Conservation (phyloP, 2,329 filamentous ascomycete species). For the Leptographium flavum region DNA sequence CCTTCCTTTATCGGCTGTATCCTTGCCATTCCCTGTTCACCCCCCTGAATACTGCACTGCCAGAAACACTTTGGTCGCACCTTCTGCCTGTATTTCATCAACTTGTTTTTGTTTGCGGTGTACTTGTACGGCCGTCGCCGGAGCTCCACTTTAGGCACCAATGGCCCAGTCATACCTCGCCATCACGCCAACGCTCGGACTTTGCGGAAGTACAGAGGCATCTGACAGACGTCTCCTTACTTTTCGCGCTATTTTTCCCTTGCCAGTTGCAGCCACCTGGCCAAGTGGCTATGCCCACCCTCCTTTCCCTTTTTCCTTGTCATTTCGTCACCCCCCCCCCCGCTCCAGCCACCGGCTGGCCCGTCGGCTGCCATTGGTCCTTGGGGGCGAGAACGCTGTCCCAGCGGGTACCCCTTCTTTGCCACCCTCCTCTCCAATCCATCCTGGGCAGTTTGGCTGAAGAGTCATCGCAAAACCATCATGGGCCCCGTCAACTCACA, state of each 20-base stretch:
- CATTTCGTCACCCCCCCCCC: conserved; percentile 8
- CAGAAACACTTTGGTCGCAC: background rate
- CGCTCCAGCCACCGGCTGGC: conserved; percentile 9
- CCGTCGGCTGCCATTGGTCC: too few relatives aligned
- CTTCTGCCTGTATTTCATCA: background rate
- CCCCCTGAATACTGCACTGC: too few relatives aligned
- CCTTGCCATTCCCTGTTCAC: too few relatives aligned
- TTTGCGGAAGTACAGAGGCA: conserved; percentile 16
- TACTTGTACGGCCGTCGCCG: conserved; percentile 15
- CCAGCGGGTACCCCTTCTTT: conserved; percentile 8
- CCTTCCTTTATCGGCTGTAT: background rate
- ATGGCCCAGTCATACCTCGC: conserved; percentile 3
- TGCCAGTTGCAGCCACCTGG: conserved; percentile 22
- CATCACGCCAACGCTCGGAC: conserved; percentile 1
- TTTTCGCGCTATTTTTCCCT: conserved; percentile 2
- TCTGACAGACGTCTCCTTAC: conserved; percentile 5
- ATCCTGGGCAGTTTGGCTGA: conserved; percentile 1
- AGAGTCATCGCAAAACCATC: conserved; percentile 12
- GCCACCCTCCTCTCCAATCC: conserved; percentile 6
- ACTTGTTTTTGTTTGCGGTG: conserved; percentile 7
- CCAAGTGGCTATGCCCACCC: conserved; percentile 7
- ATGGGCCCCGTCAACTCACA: conserved; percentile 11
- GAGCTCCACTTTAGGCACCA: conserved; percentile 18
- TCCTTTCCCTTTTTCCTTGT: conserved; percentile 5
- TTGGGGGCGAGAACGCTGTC: background rate